These are phyloP conservation scores for Lachnellula cervina DNA, from an alignment of 2,329 filamentous ascomycete species.

Conservation along the genomic window DNA sequence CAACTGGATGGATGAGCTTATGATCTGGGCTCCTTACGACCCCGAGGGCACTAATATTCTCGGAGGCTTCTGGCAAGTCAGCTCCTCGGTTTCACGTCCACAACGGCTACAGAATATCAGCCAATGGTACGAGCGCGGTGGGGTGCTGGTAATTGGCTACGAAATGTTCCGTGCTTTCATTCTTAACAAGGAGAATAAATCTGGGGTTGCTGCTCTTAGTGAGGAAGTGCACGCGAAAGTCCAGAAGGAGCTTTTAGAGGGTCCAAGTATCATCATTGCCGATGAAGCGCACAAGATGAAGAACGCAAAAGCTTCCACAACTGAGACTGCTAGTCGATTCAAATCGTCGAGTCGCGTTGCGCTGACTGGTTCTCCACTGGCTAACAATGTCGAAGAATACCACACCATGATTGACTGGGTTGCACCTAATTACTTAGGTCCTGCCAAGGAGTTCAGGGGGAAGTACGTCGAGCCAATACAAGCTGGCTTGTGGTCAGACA, in stretches of 20 bases:
- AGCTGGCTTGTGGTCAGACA: constrained; percentile 64
- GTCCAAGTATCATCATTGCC: constrained; percentile 69
- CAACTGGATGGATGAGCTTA: constrained; percentile 79
- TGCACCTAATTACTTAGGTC: constrained; percentile 71
- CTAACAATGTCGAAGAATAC: constrained; percentile 81
- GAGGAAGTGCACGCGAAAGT: constrained; percentile 36
- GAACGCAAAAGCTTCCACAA: constrained; percentile 51
- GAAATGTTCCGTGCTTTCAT: constrained; percentile 53
- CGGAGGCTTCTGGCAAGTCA: constrained; percentile 53
- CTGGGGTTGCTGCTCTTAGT: constrained; percentile 27
- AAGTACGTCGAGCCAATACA: constrained; percentile 72
- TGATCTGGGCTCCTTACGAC: constrained; percentile 58
- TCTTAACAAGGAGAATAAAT: constrained; percentile 31
- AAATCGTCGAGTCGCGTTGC: constrained; percentile 69
- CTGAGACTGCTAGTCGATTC: constrained; percentile 53
- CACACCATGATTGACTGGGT: constrained; percentile 87
- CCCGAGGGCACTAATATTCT: constrained; percentile 34
- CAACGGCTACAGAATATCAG: constrained; percentile 44
- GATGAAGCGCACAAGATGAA: constrained; percentile 85
- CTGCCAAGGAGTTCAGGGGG: constrained; percentile 59
- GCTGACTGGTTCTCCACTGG: constrained; percentile 79
- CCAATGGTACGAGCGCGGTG: constrained; percentile 60
- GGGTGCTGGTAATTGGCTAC: constrained; percentile 75
- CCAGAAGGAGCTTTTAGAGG: constrained; percentile 47
- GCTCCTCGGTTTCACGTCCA: constrained; percentile 32